Evolutionary conservation across 768 basidiomycete genomes (phyloP), one percentile per base, ranked within the genome.

Genomic region (Lentinula detonsa): DNA sequence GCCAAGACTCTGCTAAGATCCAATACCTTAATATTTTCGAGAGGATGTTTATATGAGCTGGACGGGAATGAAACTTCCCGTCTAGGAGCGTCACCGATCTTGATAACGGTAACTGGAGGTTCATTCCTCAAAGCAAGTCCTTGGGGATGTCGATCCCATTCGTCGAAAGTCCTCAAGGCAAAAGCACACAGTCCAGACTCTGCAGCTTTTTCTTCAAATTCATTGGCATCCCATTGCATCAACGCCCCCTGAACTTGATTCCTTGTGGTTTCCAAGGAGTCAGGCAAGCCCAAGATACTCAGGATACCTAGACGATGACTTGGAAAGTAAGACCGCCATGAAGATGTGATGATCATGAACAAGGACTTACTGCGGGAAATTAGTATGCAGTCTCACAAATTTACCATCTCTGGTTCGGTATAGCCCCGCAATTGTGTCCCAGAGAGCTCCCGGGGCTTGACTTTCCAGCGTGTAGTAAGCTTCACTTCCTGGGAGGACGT

Each of bases 1-100:
- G 84, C 84, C 39, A 87, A 71, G 0, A 86, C 83, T 34, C 85
- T 71, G 35, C 80, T 85, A 34, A 87, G 67, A 68, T 87, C 85
- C n/a, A 86, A 70, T 1, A 85, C 80, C 7, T 79, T 75, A 5
- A 86, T 74, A 0, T 80, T 80, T 15, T 78, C 75, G 35, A 86
- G 71, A 2, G 84, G 81, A 13, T 70, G 67, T 1, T 35, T 51
- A 3, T 18, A 37, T 21, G 53, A 54, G 18, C 59, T 62, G 0
- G 48, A 35, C 28, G 16, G 11, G 18, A 10, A 18, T 13, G 23
- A 33, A 5, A 69, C 54, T 6, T 63, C 61, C 18, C 75, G 71
- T 62, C 68, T 76, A 11, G 78, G 77, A 2, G 83, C 81, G 6
- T 83, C 78, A 0, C 75, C 77, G n/a, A 84, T 75, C 64, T 77